Percentiles rank a stretch among this genome's conserved stretches.
Conservation (phyloP, 495 filamentous ascomycete species). For the Cenococcum geophilum region DNA sequence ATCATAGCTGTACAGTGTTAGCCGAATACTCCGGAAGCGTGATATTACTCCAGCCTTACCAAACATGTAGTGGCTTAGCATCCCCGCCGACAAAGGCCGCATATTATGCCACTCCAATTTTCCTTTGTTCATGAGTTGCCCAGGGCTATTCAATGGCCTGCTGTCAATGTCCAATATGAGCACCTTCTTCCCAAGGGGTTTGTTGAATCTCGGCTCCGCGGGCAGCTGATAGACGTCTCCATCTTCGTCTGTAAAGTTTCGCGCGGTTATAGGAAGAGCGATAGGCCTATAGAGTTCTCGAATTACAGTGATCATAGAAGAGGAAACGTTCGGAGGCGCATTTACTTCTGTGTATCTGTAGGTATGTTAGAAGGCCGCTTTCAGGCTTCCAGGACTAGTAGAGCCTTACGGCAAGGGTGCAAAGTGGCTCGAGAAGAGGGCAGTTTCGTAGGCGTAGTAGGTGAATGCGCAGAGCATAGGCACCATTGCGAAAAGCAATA, state of each 20-base stretch:
- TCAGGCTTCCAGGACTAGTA: neutral
- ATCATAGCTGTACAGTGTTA: slow-evolving; percentile 38
- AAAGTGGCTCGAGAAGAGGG: slow-evolving; percentile 6
- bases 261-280: slow-evolving; percentile 22
- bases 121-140: slow-evolving; percentile 26
- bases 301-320: slow-evolving; percentile 24
- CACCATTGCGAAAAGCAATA: slow-evolving; percentile 23
- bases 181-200: slow-evolving; percentile 30
- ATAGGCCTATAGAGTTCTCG: slow-evolving; percentile 25
- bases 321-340: slow-evolving; percentile 7
- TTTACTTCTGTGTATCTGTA: neutral
- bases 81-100: slow-evolving; percentile 26
- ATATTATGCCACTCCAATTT: slow-evolving; percentile 27
- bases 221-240: slow-evolving; percentile 19
- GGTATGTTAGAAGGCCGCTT: neutral
- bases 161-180: slow-evolving; percentile 30
- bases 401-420: slow-evolving; percentile 12
- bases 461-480: slow-evolving; percentile 22
- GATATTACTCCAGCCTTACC: slow-evolving; percentile 10
- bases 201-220: slow-evolving; percentile 22
- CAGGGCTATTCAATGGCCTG: slow-evolving; percentile 19
- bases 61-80: slow-evolving; percentile 33
- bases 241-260: slow-evolving; percentile 29
- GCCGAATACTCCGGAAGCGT: neutral
- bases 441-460: slow-evolving; percentile 23